These are phyloP conservation scores for Lactarius indigo DNA, from an alignment of 768 basidiomycete genomes.

Conservation along the genomic window DNA sequence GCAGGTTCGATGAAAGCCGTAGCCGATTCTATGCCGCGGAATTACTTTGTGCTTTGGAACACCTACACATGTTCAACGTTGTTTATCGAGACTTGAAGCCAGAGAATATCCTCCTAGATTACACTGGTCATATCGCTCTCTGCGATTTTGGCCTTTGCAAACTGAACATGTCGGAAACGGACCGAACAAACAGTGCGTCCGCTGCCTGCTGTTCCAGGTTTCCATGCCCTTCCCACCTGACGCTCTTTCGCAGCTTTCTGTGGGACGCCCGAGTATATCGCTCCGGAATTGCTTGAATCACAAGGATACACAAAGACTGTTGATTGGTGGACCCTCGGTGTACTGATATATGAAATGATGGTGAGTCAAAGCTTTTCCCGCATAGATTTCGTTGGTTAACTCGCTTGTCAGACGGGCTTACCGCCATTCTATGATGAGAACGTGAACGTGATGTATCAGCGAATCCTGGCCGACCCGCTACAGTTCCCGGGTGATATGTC, in stretches of 20 bases:
- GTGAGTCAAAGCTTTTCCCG: slow-evolving; percentile 36
- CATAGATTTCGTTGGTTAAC: slow-evolving; percentile 14
- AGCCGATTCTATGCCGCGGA: slow-evolving; percentile 99
- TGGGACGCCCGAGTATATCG: slow-evolving; percentile 98
- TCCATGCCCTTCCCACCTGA: not conserved
- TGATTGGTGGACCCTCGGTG: slow-evolving; percentile 99
- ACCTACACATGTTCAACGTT: slow-evolving; percentile 96
- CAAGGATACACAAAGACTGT: slow-evolving; percentile 98
- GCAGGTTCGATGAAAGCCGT: slow-evolving; percentile 90
- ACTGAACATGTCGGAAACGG: slow-evolving; percentile 94
- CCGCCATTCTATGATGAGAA: slow-evolving; percentile 99
- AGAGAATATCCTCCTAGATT: slow-evolving; percentile 96
- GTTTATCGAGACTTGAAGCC: slow-evolving; percentile 98
- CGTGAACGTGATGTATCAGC: slow-evolving; percentile 96
- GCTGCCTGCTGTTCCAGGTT: not conserved
- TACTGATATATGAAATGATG: slow-evolving; percentile 97
- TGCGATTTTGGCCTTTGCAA: slow-evolving; percentile 98
- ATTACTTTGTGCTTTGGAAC: slow-evolving; percentile 89
- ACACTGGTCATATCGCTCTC: slow-evolving; percentile 95
- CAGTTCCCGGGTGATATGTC: slow-evolving; percentile 88
- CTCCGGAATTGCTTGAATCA: slow-evolving; percentile 93
- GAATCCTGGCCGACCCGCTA: slow-evolving; percentile 91
- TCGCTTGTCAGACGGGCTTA: slow-evolving; percentile 70
- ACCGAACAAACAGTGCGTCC: slow-evolving; percentile 89
- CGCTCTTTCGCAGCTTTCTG: slow-evolving; percentile 56